Evolutionary conservation across 345 rosid species (phyloP).

Genomic region (Excoecaria agallocha): DNA sequence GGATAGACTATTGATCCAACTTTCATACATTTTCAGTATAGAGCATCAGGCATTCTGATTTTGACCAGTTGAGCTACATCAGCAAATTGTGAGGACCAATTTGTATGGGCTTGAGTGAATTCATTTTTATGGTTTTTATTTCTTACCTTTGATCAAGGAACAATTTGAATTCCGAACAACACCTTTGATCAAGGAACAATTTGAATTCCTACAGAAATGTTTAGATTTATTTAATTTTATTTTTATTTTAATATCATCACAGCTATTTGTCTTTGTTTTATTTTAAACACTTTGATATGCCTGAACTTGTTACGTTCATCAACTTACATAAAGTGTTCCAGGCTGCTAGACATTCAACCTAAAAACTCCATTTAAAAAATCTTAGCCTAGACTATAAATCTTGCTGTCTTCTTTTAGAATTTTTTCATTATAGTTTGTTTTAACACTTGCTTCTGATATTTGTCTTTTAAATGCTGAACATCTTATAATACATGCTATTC

Average conservation of each 20-base stretch:
- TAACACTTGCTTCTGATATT: background rate
- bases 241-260: background rate
- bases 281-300: background rate
- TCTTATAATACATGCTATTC: conserved; percentile 17
- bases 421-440: background rate
- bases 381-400: background rate
- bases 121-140: background rate
- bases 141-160: conserved; percentile 1
- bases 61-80: background rate
- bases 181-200: too few relatives aligned
- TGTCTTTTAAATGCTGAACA: conserved; percentile 15
- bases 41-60: background rate
- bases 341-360: background rate
- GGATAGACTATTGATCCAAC: background rate
- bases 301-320: background rate
- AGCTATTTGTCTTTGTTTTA: too few relatives aligned
- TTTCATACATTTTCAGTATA: conserved; percentile 3
- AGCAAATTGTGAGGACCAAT: background rate
- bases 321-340: background rate
- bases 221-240: background rate
- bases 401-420: background rate
- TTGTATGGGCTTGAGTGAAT: background rate
- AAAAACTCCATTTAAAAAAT: background rate
- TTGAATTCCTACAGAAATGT: background rate
- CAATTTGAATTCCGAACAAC: too few relatives aligned